These are phyloP conservation scores for Moniliophthora roreri DNA, from an alignment of 1,284 basidiomycete species.

Conservation along the genomic window DNA sequence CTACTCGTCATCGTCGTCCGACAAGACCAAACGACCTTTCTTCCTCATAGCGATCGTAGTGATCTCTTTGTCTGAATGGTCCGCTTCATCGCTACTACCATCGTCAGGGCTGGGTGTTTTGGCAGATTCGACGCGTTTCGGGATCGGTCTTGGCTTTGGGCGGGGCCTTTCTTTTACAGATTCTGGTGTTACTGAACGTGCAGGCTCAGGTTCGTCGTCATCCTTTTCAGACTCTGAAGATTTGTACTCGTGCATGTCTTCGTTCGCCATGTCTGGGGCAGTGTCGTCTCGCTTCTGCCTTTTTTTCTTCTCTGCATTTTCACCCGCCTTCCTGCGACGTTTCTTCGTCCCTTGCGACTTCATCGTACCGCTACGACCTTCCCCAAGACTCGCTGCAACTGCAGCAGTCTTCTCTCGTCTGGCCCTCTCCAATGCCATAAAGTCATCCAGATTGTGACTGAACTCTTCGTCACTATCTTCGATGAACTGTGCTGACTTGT, in stretches of 20 bases:
- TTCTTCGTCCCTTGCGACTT: conserved; percentile 69
- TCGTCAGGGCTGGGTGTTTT: too few species aligned
- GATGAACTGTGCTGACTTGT: conserved; percentile 76
- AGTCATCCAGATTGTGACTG: conserved; percentile 49
- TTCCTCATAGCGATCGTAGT: not conserved
- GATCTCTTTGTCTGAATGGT: conserved; percentile 1
- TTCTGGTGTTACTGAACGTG: not conserved
- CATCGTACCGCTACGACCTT: conserved; percentile 51
- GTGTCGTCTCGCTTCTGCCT: conserved; percentile 15
- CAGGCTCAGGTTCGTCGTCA: conserved; percentile 3
- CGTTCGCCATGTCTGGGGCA: not conserved
- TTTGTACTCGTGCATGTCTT: not conserved
- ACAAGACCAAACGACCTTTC: conserved; percentile 14
- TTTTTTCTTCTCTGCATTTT: conserved; percentile 23
- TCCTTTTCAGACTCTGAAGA: conserved; percentile 7
- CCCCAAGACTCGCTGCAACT: conserved; percentile 39
- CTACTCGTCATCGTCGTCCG: conserved; percentile 16
- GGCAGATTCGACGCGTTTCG: not conserved
- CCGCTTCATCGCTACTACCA: too few species aligned
- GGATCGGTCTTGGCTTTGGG: conserved; percentile 23
- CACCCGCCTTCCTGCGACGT: conserved; percentile 43
- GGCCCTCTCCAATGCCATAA: conserved; percentile 57
- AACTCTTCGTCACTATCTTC: conserved; percentile 69
- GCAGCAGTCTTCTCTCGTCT: conserved; percentile 40
- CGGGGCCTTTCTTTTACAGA: conserved; percentile 15